A percentile compares a stretch with the other conserved stretches of the same genome.
Conservation (phyloP, 2,329 filamentous ascomycete genomes). For the Verticillium longisporum region DNA sequence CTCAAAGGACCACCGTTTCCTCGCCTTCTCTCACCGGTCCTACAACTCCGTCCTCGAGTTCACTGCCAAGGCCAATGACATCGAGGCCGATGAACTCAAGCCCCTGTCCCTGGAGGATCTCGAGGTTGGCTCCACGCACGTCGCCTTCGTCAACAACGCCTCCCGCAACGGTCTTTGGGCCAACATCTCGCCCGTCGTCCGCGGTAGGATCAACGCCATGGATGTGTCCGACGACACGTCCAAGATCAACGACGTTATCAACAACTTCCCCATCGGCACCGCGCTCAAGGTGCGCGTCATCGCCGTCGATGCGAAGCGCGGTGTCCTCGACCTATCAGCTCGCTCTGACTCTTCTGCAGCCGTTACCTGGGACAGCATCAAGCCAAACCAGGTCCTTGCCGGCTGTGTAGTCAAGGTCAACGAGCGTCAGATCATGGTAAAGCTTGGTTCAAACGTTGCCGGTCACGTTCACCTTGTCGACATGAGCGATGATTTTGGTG, state of each 20-base stretch:
- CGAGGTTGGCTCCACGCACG: conserved; percentile 60
- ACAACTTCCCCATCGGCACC: conserved; percentile 84
- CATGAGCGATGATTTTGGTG: conserved; percentile 76
- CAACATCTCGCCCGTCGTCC: conserved; percentile 80
- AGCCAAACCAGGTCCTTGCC: conserved; percentile 73
- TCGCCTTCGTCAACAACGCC: conserved; percentile 90
- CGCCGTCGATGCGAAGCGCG: conserved; percentile 63
- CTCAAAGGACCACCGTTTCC: conserved; percentile 80
- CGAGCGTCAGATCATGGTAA: conserved; percentile 77
- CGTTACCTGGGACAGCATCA: conserved; percentile 64
- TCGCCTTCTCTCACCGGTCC: conserved; percentile 82
- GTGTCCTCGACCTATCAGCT: conserved; percentile 78
- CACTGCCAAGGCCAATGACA: conserved; percentile 67
- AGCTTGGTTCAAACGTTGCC: conserved; percentile 73
- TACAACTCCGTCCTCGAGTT: conserved; percentile 82
- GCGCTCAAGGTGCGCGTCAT: conserved; percentile 77
- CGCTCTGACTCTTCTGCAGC: conserved; percentile 52
- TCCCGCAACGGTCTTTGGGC: conserved; percentile 78
- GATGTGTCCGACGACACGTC: conserved; percentile 86
- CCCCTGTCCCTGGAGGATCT: conserved; percentile 67
- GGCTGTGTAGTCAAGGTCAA: conserved; percentile 80
- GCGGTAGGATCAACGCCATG: conserved; percentile 74
- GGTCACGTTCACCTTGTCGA: conserved; percentile 79
- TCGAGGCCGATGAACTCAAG: conserved; percentile 35
- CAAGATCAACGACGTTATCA: conserved; percentile 64